Conservation (phyloP, 805 yeast species). For the Nakazawaea ernobii region DNA sequence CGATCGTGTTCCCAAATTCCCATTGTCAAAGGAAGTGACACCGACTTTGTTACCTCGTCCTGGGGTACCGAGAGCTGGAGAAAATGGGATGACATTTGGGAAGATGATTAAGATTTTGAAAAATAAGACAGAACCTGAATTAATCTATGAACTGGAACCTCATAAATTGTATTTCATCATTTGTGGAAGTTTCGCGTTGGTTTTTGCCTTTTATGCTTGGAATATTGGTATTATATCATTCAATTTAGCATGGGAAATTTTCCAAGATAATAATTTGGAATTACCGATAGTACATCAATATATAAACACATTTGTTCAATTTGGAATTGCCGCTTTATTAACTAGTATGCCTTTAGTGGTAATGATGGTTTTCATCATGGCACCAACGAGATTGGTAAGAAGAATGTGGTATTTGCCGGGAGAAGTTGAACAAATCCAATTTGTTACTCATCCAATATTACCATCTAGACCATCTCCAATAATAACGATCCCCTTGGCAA, state of each 20-base stretch:
- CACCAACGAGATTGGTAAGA: conserved; percentile 69
- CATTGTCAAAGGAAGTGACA: conserved; percentile 55
- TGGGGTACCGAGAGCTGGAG: conserved; percentile 70
- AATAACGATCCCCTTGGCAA: conserved; percentile 54
- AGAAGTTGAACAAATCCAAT: conserved; percentile 46
- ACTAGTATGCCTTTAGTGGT: conserved; percentile 37
- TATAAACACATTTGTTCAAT: conserved; percentile 20
- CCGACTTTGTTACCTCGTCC: conserved; percentile 71
- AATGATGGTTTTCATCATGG: conserved; percentile 34
- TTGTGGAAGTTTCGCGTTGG: conserved; percentile 62
- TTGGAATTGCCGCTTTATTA: conserved; percentile 28
- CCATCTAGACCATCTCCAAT: conserved; percentile 79
- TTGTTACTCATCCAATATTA: conserved; percentile 69
- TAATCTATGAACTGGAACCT: conserved; percentile 79
- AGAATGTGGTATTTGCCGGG: conserved; percentile 75
- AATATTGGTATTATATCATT: conserved; percentile 29
- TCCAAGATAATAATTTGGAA: conserved; percentile 24
- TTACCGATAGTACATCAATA: conserved; percentile 19
- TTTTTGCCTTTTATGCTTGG: conserved; percentile 64
- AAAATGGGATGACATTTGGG: conserved; percentile 40
- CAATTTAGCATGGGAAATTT: conserved; percentile 21
- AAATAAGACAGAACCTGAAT: conserved; percentile 56
- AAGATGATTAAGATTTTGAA: conserved; percentile 57
- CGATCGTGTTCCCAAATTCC: conserved; percentile 64
- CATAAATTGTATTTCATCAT: conserved; percentile 70